These are phyloP conservation scores for Candida chilensis DNA, from an alignment of 805 yeast genomes.

Conservation along the genomic window DNA sequence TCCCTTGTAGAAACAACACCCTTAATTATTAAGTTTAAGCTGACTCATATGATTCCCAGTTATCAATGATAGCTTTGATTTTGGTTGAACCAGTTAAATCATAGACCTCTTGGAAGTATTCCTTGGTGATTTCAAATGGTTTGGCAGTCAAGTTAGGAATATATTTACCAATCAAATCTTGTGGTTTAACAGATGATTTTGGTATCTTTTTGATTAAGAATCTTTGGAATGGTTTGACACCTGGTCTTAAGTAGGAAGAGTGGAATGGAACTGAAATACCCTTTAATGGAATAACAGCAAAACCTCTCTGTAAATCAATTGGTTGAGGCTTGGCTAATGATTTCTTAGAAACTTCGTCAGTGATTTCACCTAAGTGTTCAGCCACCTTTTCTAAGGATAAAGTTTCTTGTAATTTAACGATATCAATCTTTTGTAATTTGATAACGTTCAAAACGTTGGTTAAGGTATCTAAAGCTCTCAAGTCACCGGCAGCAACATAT, in stretches of 20 bases:
- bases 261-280: conserved; percentile 99
- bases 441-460: conserved; percentile 89
- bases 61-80: conserved; percentile 82
- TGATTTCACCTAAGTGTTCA: conserved; percentile 81
- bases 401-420: conserved; percentile 75
- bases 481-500: conserved; percentile 98
- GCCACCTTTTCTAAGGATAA: conserved; percentile 83
- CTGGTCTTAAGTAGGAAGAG: conserved; percentile 94
- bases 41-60: conserved; percentile 82
- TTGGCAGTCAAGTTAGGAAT: conserved; percentile 98
- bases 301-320: conserved; percentile 94
- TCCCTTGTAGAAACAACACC: too few relatives aligned
- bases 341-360: conserved; percentile 75
- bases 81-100: conserved; percentile 84
- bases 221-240: conserved; percentile 98
- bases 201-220: conserved; percentile 94
- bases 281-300: conserved; percentile 95
- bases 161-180: conserved; percentile 87
- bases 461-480: conserved; percentile 88
- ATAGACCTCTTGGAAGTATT: conserved; percentile 94
- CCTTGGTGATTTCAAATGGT: conserved; percentile 93
- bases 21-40: conserved; percentile 30
- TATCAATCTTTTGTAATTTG: conserved; percentile 90
- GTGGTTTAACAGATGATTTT: conserved; percentile 90
- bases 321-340: conserved; percentile 91